phyloP scores from a whole-genome alignment of 768 basidiomycete species.

The Termitomyces sp. region DNA sequence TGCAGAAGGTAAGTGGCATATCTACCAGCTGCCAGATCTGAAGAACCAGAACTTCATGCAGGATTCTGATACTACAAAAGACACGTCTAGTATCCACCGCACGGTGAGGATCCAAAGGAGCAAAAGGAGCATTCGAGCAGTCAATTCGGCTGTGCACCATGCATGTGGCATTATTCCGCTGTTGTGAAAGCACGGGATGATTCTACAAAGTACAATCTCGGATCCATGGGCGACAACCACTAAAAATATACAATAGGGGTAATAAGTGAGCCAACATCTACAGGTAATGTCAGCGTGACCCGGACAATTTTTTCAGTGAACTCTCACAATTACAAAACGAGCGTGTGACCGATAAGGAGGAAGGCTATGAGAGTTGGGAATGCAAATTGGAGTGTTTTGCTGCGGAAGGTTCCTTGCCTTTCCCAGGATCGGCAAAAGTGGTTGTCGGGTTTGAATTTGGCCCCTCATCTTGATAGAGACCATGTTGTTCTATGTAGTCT shows the following conservation, averaged over 20 bases:
- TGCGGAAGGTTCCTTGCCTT: conserved; percentile 29
- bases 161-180: neutral
- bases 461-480: conserved; percentile 67
- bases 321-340: conserved; percentile 5
- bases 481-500: conserved; percentile 88
- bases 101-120: neutral
- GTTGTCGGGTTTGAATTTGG: conserved; percentile 16
- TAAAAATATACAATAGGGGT: conserved; percentile 10
- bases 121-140: neutral
- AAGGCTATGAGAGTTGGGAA: conserved; percentile 14
- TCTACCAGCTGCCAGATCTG: neutral
- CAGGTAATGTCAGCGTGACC: neutral
- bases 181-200: neutral
- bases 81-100: neutral
- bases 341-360: neutral
- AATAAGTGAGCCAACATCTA: conserved; percentile 6
- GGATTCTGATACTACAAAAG: neutral
- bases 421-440: conserved; percentile 20
- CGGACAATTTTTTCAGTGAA: neutral
- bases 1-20: neutral
- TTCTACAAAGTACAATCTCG: conserved; percentile 17
- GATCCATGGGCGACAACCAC: conserved; percentile 4
- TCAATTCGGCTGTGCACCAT: conserved; percentile 1
- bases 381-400: conserved; percentile 23
- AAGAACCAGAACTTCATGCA: neutral